Percentiles rank a stretch among this genome's conserved stretches.
phyloP scores from a whole-genome alignment of 306 rosid species.

The Glycine tomentella region DNA sequence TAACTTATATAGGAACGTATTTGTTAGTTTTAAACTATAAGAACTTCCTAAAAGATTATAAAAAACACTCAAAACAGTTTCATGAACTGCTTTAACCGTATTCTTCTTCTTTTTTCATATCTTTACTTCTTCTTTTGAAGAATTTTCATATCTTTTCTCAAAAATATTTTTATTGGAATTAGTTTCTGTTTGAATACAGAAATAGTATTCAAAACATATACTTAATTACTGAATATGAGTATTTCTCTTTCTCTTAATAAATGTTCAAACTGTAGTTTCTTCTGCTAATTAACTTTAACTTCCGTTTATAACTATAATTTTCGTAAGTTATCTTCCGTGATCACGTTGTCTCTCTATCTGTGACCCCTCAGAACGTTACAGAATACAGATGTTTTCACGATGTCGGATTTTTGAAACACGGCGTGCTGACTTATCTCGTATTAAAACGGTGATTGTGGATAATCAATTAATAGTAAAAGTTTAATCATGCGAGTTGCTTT shows the following conservation, averaged over 20 bases:
- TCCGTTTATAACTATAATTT: neutral
- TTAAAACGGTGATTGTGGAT: neutral
- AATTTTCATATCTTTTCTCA: neutral
- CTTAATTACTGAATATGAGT: neutral
- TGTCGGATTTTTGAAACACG: slow-evolving; percentile 12
- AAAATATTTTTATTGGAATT: neutral
- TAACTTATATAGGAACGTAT: neutral
- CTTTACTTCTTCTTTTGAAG: no score
- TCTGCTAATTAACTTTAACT: neutral
- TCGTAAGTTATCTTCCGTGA: neutral
- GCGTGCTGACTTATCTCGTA: slow-evolving; percentile 28
- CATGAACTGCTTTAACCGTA: neutral
- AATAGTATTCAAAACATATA: no score
- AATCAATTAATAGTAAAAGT: neutral
- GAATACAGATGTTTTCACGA: neutral
- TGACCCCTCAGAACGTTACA: slow-evolving; percentile 13
- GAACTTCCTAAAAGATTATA: neutral
- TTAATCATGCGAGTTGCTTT: slow-evolving; percentile 20
- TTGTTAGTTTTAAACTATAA: neutral
- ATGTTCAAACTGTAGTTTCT: neutral
- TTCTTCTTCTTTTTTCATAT: neutral
- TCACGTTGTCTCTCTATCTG: neutral
- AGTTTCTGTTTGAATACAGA: no score
- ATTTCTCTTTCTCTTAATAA: neutral
- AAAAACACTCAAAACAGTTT: neutral